Evolutionary conservation across 805 yeast species (phyloP).

Genomic region (Saccharomyces jurei): DNA sequence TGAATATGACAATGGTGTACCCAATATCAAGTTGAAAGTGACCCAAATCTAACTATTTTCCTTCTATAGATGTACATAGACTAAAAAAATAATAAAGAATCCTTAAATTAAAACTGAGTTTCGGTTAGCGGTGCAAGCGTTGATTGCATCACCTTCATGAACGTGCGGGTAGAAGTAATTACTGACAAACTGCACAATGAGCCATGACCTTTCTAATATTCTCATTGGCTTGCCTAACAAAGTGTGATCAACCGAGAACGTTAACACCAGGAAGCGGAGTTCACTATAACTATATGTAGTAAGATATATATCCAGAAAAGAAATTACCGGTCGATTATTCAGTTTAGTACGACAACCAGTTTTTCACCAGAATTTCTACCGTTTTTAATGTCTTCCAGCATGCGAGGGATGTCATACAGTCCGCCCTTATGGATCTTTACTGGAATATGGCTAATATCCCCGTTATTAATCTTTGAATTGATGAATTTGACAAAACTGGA

Average conservation of each 20-base stretch:
- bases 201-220: not conserved
- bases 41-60: conserved; percentile 38
- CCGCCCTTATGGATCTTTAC: conserved; percentile 27
- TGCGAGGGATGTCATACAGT: conserved; percentile 21
- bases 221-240: not conserved
- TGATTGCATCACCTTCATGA: no score
- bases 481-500: conserved; percentile 23
- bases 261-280: no score
- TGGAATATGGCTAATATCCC: conserved; percentile 28
- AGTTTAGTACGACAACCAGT: conserved; percentile 15
- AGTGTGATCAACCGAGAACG: not conserved
- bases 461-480: conserved; percentile 17
- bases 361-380: conserved; percentile 28
- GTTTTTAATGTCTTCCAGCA: conserved; percentile 17
- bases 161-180: not conserved
- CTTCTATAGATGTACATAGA: not conserved
- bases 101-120: not conserved
- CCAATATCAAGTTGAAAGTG: conserved; percentile 33
- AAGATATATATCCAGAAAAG: no score
- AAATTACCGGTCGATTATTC: no score
- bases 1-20: conserved; percentile 50
- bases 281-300: not conserved
- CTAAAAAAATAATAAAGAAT: not conserved
- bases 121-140: no score
- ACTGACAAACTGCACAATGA: not conserved